Conservation (phyloP, 2,329 filamentous ascomycete species). For the Didymella segeticola region DNA sequence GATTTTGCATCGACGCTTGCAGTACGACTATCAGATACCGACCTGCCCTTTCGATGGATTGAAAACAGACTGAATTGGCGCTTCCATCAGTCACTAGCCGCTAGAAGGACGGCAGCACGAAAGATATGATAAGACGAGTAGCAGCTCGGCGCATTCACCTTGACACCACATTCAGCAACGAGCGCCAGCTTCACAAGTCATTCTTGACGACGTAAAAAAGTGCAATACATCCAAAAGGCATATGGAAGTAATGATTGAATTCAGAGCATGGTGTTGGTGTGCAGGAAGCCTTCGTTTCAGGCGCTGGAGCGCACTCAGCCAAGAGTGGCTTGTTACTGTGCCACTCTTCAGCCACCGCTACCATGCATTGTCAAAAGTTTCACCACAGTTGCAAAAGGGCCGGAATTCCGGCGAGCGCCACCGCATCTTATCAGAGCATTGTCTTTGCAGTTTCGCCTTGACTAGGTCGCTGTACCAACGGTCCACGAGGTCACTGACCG, state of each 20-base stretch:
- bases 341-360: slow-evolving; percentile 16
- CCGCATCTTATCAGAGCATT: neutral
- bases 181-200: too few relatives aligned
- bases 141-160: too few relatives aligned
- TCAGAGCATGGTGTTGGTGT: neutral
- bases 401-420: neutral
- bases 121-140: too few relatives aligned
- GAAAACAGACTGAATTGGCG: too few relatives aligned
- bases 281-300: neutral
- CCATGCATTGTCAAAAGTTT: slow-evolving; percentile 9
- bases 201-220: too few relatives aligned
- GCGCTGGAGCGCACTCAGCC: neutral
- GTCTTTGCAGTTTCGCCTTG: neutral
- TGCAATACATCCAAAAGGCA: too few relatives aligned
- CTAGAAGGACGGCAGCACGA: too few relatives aligned
- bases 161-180: too few relatives aligned
- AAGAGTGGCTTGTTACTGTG: slow-evolving; percentile 13
- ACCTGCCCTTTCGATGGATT: too few relatives aligned
- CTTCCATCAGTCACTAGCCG: too few relatives aligned
- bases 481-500: neutral
- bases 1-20: too few relatives aligned
- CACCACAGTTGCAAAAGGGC: neutral
- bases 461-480: neutral
- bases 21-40: too few relatives aligned
- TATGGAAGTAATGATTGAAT: neutral